Evolutionary conservation across 345 rosid genomes (phyloP), one percentile per base, ranked within the genome.

Genomic region (Lagerstroemia speciosa): DNA sequence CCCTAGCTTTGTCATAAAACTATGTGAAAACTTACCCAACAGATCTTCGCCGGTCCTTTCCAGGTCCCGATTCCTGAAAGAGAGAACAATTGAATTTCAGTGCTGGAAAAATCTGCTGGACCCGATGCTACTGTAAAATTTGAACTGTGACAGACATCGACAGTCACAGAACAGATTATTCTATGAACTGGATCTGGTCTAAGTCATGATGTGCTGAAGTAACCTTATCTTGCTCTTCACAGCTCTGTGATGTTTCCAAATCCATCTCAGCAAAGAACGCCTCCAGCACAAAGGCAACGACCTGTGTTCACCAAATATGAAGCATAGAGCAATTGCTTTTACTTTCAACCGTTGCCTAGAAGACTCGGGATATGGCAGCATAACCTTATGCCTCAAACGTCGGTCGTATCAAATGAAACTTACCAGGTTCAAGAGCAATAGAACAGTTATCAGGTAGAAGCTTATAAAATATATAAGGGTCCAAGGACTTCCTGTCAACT

Each of bases 211-310:
- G 71, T 11, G 53, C 24, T 43, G 55, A 12, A 26, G 65, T 48
- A 77, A 90, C 93, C 97, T 86, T 37, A 65, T 75, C 77, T 62
- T 80, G 75, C 41, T 75, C 93, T 76, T 75, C 86, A 17, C 79
- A 65, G 62, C 76, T 73, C 62, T 83, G 89, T 57, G 91, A 82
- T 67, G 78, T 65, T 68, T 94, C 93, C n/a, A 91, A 86, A 67
- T 94, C 98, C 87, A 94, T 80, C 79, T 94, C 97, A 61, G 99
- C 73, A 67, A 89, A 94, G 89, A 94, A 94, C 32, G 96, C 99
- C 76, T 94, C 99, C 93, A 94, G 84, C 77, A 94, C 95, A 84
- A 94, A 94, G 64, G 99, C 98, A 30, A 91, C 82, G 69, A 94
- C 87, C 99, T 94, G 87, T 77, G 75, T 69, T 74, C 71, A 70